These are phyloP conservation scores for Castanospermum australe DNA, from an alignment of 306 rosid genomes.

Conservation along the genomic window DNA sequence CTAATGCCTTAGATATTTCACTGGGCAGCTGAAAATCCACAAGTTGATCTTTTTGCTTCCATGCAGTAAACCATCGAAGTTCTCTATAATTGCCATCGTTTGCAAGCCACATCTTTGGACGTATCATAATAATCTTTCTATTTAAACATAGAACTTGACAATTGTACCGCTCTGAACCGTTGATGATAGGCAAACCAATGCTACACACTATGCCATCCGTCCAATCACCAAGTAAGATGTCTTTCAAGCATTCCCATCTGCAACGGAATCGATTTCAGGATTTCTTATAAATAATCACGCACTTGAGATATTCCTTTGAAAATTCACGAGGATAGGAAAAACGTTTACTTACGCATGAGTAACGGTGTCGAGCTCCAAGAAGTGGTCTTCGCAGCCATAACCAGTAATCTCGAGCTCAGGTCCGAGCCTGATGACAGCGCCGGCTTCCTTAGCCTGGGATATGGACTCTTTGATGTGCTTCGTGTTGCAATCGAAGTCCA, in stretches of 20 bases:
- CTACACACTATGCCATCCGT: constrained; percentile 88
- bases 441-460: constrained; percentile 59
- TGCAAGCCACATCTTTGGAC: constrained; percentile 95
- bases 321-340: neutral
- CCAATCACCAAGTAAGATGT: constrained; percentile 76
- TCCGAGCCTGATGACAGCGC: constrained; percentile 82
- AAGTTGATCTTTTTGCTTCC: constrained; percentile 78
- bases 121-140: constrained; percentile 78
- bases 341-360: constrained; percentile 75
- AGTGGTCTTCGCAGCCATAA: constrained; percentile 96
- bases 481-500: constrained; percentile 83
- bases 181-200: constrained; percentile 92
- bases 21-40: constrained; percentile 77
- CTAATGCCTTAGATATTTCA: constrained; percentile 61
- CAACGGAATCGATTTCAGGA: constrained; percentile 9
- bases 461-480: constrained; percentile 76
- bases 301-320: neutral
- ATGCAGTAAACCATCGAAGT: constrained; percentile 95
- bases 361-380: constrained; percentile 89
- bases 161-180: constrained; percentile 86
- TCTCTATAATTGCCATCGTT: constrained; percentile 98
- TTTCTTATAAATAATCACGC: neutral
- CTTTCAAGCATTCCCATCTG: constrained; percentile 97
- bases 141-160: constrained; percentile 81
- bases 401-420: constrained; percentile 97